These are phyloP conservation scores for Trypanosoma scelopori DNA, from an alignment of 208 protist genomes.

Conservation along the genomic window DNA sequence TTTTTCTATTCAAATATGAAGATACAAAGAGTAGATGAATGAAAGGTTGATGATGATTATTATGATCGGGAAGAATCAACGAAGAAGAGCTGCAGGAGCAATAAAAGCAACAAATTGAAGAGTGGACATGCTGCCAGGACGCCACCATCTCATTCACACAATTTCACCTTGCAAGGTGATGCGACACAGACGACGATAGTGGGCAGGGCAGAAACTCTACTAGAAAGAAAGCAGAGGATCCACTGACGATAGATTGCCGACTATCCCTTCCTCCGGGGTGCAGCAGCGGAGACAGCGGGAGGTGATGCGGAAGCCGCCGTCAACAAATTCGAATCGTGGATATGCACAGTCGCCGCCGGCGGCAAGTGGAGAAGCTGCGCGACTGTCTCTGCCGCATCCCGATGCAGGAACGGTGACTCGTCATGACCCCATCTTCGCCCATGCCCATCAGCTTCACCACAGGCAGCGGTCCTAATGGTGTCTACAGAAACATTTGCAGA, in stretches of 20 bases:
- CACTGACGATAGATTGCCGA: too few species aligned
- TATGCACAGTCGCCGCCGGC: constrained; percentile 3
- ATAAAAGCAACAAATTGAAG: background rate
- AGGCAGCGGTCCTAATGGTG: background rate
- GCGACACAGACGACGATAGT: too few species aligned
- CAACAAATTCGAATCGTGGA: background rate
- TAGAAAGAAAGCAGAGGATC: too few species aligned
- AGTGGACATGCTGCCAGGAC: background rate
- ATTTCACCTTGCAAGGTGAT: too few species aligned
- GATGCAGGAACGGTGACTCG: constrained; percentile 5
- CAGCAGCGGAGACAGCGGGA: too few species aligned
- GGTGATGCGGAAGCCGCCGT: background rate
- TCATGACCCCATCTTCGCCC: background rate
- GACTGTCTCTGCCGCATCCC: constrained; percentile 19
- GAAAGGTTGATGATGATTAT: background rate
- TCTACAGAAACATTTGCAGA: background rate
- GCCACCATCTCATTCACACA: background rate
- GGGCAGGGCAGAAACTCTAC: too few species aligned
- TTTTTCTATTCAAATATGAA: background rate
- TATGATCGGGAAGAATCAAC: background rate
- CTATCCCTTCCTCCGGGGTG: background rate
- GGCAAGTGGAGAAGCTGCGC: constrained; percentile 16
- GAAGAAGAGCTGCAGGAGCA: background rate
- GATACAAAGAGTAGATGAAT: background rate
- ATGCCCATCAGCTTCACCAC: background rate